Conservation (phyloP, 208 protist species). For the Leishmania gerbilli region DNA sequence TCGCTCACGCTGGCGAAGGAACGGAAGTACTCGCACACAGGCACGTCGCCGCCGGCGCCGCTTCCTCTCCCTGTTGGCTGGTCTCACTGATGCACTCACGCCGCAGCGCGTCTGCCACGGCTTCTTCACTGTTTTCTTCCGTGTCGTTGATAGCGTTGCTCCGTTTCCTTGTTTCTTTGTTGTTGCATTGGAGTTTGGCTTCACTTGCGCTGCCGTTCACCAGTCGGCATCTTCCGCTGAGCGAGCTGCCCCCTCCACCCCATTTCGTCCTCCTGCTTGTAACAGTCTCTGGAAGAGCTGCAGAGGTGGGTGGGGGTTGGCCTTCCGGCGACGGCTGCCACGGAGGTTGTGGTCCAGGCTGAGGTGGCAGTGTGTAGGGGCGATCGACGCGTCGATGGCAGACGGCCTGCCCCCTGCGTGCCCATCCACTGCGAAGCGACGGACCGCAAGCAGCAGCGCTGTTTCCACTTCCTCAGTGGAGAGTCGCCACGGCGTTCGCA, state of each 20-base stretch:
- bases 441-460: background rate
- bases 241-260: no score
- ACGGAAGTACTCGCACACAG: background rate
- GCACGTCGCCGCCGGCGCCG: no score
- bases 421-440: background rate
- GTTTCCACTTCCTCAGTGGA: no score
- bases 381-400: background rate
- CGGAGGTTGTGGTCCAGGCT: background rate
- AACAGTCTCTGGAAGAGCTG: background rate
- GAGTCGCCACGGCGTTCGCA: no score
- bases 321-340: background rate
- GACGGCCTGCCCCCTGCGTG: background rate
- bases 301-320: background rate
- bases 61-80: background rate
- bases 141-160: background rate
- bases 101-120: background rate
- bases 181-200: background rate
- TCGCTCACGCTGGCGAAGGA: background rate
- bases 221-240: background rate
- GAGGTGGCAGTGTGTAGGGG: background rate
- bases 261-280: background rate
- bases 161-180: no score
- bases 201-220: background rate
- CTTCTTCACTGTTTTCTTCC: background rate
- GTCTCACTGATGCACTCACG: background rate